Percentiles rank a stretch among this genome's conserved stretches.
Evolutionary conservation across 2,329 filamentous ascomycete genomes (phyloP).

Genomic region (Fusarium metavorans): DNA sequence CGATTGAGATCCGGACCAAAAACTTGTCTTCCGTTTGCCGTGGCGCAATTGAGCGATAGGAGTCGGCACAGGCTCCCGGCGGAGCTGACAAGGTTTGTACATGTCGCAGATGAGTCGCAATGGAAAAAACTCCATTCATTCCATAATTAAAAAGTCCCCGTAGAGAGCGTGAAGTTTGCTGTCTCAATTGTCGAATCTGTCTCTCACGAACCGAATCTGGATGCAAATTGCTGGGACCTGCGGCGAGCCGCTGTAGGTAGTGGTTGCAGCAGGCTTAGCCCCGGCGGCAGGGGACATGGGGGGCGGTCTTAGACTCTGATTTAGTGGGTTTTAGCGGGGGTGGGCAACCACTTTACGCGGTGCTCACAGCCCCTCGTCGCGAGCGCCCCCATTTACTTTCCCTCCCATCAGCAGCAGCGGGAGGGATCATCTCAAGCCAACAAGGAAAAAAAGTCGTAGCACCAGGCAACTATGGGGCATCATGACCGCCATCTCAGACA

Average conservation of each 20-base stretch:
- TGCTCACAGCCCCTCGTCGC: constrained; percentile 44
- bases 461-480: constrained; percentile 50
- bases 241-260: constrained; percentile 35
- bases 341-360: constrained; percentile 46
- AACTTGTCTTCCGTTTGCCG: constrained; percentile 28
- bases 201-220: constrained; percentile 7
- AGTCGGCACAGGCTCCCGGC: not conserved
- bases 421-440: constrained; percentile 39
- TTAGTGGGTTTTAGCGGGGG: constrained; percentile 42
- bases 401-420: constrained; percentile 17
- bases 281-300: constrained; percentile 31
- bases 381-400: constrained; percentile 42
- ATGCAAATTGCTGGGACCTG: constrained; percentile 31
- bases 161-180: not conserved
- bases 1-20: constrained; percentile 29
- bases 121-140: not conserved
- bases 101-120: constrained; percentile 8
- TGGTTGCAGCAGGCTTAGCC: constrained; percentile 31
- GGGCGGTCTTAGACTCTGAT: constrained; percentile 36
- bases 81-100: not conserved
- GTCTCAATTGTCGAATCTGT: constrained; percentile 31
- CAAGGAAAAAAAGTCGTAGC: constrained; percentile 36
- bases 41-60: constrained; percentile 34
- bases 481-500: constrained; percentile 38
- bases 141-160: not conserved